phyloP scores from a whole-genome alignment of 176 grass and related monocot species.

The Ensete ventricosum region DNA sequence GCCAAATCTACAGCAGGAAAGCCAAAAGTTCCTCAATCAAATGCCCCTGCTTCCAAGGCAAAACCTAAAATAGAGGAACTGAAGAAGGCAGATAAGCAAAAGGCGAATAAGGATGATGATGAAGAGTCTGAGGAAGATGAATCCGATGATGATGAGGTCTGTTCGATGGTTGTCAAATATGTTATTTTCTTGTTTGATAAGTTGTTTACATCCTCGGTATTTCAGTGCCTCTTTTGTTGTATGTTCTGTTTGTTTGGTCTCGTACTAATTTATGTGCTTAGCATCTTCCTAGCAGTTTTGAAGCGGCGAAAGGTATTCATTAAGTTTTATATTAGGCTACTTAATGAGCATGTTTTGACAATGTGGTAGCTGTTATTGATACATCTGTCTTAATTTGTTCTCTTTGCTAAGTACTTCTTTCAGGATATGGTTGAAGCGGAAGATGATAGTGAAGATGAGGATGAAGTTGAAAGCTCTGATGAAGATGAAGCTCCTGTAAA shows the following conservation, averaged over 20 bases:
- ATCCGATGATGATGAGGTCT: conserved; percentile 23
- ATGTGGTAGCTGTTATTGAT: not conserved
- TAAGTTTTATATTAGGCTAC: not conserved
- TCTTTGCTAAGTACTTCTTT: not conserved
- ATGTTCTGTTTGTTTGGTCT: too few species aligned
- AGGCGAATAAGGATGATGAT: conserved; percentile 31
- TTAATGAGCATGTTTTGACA: not conserved
- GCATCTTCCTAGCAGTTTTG: not conserved
- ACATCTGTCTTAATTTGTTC: not conserved
- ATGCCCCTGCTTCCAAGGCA: conserved; percentile 26
- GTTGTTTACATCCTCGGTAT: not conserved
- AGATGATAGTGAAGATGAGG: conserved; percentile 12
- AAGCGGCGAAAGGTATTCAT: not conserved
- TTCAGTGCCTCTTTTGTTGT: not conserved
- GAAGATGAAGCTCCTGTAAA: conserved; percentile 50
- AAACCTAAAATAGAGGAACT: conserved; percentile 20
- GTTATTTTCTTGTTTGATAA: too few species aligned
- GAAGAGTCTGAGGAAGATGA: conserved; percentile 27
- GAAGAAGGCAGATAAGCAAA: conserved; percentile 24
- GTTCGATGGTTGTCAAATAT: not conserved
- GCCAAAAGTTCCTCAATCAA: conserved; percentile 1
- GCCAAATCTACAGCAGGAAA: conserved; percentile 16
- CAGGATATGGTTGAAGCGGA: conserved; percentile 26
- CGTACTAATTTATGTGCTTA: not conserved
- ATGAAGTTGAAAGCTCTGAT: conserved; percentile 12